Evolutionary conservation across 345 rosid species (phyloP).

Genomic region (Salix dunnii): DNA sequence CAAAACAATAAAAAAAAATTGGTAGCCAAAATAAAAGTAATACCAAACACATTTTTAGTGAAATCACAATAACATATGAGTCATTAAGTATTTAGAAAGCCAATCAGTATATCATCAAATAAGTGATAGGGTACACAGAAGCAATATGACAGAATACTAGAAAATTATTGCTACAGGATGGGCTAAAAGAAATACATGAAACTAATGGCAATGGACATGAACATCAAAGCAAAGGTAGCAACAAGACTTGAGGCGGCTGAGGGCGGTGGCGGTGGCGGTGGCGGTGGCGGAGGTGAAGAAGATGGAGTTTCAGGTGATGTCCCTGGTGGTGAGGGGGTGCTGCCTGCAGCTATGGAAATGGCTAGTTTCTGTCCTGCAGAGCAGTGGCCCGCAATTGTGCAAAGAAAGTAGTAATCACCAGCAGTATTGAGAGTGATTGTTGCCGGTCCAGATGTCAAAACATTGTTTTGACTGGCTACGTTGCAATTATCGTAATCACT

Average conservation of each 20-base stretch:
- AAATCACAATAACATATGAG: no score
- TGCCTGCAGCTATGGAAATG: not conserved
- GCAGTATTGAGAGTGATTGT: not conserved
- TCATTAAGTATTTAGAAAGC: not conserved
- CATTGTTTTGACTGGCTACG: not conserved
- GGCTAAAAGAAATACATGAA: not conserved
- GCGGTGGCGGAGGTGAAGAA: not conserved
- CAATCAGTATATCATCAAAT: not conserved
- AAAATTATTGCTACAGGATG: not conserved
- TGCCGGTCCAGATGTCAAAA: constrained; percentile 2
- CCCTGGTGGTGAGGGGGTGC: not conserved
- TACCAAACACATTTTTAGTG: no score
- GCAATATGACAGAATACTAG: not conserved
- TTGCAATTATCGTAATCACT: constrained; percentile 11
- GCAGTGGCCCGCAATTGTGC: constrained; percentile 22
- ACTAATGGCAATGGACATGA: not conserved
- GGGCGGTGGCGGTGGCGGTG: not conserved
- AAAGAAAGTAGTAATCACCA: constrained; percentile 5
- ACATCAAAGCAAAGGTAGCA: not conserved
- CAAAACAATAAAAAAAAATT: no score
- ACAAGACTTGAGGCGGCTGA: not conserved
- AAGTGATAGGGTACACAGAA: not conserved
- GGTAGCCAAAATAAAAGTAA: no score
- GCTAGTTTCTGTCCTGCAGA: constrained; percentile 9
- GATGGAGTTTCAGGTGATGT: not conserved